Conservation (phyloP, 176 grass and related monocot species). For the Miscanthus lutarioriparius region DNA sequence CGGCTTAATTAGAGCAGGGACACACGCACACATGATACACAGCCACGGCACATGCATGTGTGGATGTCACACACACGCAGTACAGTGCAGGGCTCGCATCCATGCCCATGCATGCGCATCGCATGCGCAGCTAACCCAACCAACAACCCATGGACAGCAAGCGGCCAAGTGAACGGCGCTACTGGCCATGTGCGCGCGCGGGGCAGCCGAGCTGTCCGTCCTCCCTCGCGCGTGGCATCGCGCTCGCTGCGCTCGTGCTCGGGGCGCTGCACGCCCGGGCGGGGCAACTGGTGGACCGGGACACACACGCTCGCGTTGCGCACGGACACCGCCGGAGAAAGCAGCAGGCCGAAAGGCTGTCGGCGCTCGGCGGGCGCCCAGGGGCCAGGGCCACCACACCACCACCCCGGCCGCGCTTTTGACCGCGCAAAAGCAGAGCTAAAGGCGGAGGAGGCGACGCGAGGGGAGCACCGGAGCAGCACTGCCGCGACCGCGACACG, state of each 20-base stretch:
- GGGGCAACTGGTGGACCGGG: too few relatives aligned
- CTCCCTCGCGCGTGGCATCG: background rate
- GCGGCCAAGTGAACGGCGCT: background rate
- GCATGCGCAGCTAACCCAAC: background rate
- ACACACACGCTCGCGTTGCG: background rate
- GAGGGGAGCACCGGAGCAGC: background rate
- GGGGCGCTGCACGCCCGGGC: too few relatives aligned
- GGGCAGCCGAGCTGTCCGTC: background rate
- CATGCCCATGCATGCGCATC: background rate
- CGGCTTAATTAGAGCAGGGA: too few relatives aligned
- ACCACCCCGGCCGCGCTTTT: slow-evolving; percentile 8
- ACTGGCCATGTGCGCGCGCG: background rate
- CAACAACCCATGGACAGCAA: background rate
- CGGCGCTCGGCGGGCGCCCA: background rate
- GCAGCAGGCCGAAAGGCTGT: too few relatives aligned
- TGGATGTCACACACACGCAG: background rate
- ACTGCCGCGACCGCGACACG: background rate
- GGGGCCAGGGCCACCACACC: too few relatives aligned
- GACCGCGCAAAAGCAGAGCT: slow-evolving; percentile 2
- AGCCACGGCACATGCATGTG: background rate
- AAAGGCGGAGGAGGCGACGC: background rate
- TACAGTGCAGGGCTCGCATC: too few relatives aligned
- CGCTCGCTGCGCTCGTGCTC: background rate
- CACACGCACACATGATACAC: background rate
- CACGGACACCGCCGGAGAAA: background rate